Evolutionary conservation across 331 rosid genomes (phyloP).

Genomic region (Telfairia occidentalis): DNA sequence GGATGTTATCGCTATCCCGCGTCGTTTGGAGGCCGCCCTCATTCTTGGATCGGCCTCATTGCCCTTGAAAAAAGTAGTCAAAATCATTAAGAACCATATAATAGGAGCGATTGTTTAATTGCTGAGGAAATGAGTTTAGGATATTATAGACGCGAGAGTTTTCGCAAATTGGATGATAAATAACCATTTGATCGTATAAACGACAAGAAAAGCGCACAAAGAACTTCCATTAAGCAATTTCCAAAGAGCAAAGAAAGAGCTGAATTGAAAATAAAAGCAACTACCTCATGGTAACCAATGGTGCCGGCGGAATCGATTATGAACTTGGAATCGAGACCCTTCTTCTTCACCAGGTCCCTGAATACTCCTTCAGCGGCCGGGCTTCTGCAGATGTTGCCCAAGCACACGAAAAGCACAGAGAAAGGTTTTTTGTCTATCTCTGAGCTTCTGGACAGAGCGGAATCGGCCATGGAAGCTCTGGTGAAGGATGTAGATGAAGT

Average conservation of each 20-base stretch:
- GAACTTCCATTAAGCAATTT: neutral
- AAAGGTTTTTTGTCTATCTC: slow-evolving; percentile 38
- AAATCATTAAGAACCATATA: neutral
- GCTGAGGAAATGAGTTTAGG: neutral
- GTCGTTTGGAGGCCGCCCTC: slow-evolving; percentile 78
- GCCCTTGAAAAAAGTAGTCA: slow-evolving; percentile 35
- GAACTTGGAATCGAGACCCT: slow-evolving; percentile 46
- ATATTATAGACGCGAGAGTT: neutral
- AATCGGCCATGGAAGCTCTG: slow-evolving; percentile 52
- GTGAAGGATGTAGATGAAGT: slow-evolving; percentile 23
- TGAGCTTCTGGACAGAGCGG: slow-evolving; percentile 23
- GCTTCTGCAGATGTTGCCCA: slow-evolving; percentile 90
- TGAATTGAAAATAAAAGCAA: neutral
- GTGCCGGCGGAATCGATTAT: slow-evolving; percentile 78
- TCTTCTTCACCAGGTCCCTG: slow-evolving; percentile 56
- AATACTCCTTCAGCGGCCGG: slow-evolving; percentile 92
- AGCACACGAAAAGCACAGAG: slow-evolving; percentile 67
- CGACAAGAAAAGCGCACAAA: neutral
- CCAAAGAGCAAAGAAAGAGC: neutral
- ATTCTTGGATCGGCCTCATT: slow-evolving; percentile 83
- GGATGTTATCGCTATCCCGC: slow-evolving; percentile 73
- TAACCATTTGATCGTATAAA: neutral
- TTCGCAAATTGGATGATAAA: neutral
- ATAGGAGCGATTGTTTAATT: neutral
- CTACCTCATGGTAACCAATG: slow-evolving; percentile 71